phyloP scores from a whole-genome alignment of 805 yeast species.

The Cyberlindnera japonica region DNA sequence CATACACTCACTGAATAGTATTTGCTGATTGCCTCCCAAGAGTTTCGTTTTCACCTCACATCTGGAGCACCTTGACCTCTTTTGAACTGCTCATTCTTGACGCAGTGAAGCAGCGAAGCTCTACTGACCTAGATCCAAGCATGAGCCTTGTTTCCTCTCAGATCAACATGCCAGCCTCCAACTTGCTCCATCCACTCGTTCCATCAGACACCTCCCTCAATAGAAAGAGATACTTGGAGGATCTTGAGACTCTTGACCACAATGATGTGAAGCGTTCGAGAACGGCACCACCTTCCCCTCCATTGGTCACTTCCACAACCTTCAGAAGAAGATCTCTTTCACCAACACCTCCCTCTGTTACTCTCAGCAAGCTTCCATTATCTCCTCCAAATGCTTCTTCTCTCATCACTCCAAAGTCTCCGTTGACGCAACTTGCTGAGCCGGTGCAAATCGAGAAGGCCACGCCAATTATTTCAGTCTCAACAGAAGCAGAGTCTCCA shows the following conservation, averaged over 20 bases:
- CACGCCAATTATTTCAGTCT: slow-evolving; percentile 21
- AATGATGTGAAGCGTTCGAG: slow-evolving; percentile 34
- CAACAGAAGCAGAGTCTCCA: slow-evolving; percentile 7
- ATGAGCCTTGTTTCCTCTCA: slow-evolving; percentile 15
- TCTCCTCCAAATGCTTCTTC: slow-evolving; percentile 8
- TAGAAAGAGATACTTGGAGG: slow-evolving; percentile 28
- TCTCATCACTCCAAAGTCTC: slow-evolving; percentile 10
- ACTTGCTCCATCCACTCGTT: slow-evolving; percentile 13
- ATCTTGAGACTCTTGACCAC: slow-evolving; percentile 14
- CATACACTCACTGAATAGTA: neutral
- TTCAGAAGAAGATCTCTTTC: slow-evolving; percentile 25
- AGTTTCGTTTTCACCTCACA: neutral
- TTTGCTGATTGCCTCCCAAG: neutral
- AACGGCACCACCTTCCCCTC: slow-evolving; percentile 46
- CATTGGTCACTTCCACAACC: slow-evolving; percentile 16
- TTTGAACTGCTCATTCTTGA: neutral
- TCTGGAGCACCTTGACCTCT: neutral
- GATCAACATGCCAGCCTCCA: slow-evolving; percentile 10
- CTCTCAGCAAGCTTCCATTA: slow-evolving; percentile 6
- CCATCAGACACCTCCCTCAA: slow-evolving; percentile 10
- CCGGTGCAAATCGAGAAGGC: slow-evolving; percentile 21
- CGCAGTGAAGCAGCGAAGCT: slow-evolving; percentile 1
- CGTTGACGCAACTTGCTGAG: slow-evolving; percentile 14
- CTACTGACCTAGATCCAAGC: neutral
- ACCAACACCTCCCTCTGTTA: slow-evolving; percentile 17